Conservation (phyloP, 176 grass and related monocot genomes). For the Pontederia paniculata region DNA sequence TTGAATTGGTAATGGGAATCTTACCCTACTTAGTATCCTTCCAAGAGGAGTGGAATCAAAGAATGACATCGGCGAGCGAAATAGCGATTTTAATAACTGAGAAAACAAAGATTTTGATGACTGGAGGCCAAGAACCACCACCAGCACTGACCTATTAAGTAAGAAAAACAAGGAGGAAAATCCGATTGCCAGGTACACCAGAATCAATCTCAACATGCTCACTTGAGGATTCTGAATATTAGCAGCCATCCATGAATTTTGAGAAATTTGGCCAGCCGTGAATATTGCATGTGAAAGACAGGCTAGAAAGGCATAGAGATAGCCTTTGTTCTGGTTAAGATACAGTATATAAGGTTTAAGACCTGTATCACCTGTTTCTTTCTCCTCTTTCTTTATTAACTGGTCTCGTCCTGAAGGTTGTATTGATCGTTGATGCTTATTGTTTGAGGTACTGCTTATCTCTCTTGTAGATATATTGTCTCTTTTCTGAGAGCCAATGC, state of each 20-base stretch:
- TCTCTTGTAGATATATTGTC: slow-evolving; percentile 30
- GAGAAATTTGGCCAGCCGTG: slow-evolving; percentile 73
- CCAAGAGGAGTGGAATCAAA: slow-evolving; percentile 90
- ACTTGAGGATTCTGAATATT: slow-evolving; percentile 65
- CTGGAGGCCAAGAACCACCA: slow-evolving; percentile 50
- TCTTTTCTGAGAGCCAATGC: slow-evolving; percentile 11
- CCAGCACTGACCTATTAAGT: slow-evolving; percentile 42
- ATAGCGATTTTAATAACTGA: slow-evolving; percentile 55
- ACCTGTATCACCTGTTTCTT: slow-evolving; percentile 72
- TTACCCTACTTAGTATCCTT: slow-evolving; percentile 87
- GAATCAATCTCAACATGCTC: slow-evolving; percentile 54
- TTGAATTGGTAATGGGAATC: slow-evolving; percentile 17
- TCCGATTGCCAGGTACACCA: slow-evolving; percentile 69
- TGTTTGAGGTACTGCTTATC: slow-evolving; percentile 21
- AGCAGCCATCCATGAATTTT: slow-evolving; percentile 92
- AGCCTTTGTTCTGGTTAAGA: slow-evolving; percentile 69
- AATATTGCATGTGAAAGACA: slow-evolving; percentile 49
- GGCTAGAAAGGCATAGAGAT: slow-evolving; percentile 38
- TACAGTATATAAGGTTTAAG: slow-evolving; percentile 71
- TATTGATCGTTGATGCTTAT: slow-evolving; percentile 18
- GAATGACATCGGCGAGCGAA: slow-evolving; percentile 80
- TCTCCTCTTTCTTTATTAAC: slow-evolving; percentile 79
- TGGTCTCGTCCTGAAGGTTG: slow-evolving; percentile 39
- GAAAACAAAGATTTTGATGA: slow-evolving; percentile 88
- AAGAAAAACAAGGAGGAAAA: slow-evolving; percentile 49